A percentile compares a stretch with the other conserved stretches of the same genome.
Evolutionary conservation across 2,329 filamentous ascomycete genomes (phyloP).

Genomic region (Fusarium tjaetaba): DNA sequence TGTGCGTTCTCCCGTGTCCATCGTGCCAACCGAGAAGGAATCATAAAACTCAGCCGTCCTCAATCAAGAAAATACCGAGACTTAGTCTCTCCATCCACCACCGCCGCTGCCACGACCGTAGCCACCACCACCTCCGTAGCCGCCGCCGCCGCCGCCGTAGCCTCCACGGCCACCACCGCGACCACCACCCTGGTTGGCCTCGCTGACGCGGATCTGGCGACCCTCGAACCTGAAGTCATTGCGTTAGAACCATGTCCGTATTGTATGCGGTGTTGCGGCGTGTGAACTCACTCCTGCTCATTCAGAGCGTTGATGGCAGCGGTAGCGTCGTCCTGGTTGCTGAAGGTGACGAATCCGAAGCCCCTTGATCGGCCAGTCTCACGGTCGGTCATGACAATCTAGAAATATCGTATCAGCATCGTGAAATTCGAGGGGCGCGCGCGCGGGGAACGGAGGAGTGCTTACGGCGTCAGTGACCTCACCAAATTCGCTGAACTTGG

Average conservation of each 20-base stretch:
- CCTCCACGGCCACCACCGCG: slow-evolving; percentile 1
- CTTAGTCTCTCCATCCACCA: not conserved
- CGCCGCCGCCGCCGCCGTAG: not conserved
- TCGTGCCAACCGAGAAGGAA: not conserved
- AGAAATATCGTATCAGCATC: not conserved
- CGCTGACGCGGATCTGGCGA: not conserved
- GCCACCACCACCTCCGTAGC: not conserved
- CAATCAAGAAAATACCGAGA: not conserved
- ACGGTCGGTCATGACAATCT: slow-evolving; percentile 3
- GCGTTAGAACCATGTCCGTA: not conserved
- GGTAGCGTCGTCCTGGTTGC: not conserved
- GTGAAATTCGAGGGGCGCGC: not conserved
- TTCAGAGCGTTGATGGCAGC: not conserved
- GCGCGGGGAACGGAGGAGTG: not conserved
- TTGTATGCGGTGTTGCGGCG: not conserved
- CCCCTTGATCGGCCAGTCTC: not conserved
- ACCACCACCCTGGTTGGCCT: not conserved
- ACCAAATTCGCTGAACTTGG: not conserved
- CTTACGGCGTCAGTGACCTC: slow-evolving; percentile 4
- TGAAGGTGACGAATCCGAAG: slow-evolving; percentile 5
- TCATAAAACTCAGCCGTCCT: not conserved
- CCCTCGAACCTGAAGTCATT: not conserved
- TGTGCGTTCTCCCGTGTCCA: not conserved
- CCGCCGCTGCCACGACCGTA: not conserved
- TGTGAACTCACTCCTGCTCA: not conserved